These are phyloP conservation scores for Lantana camara DNA, from an alignment of 257 asterid genomes.

Conservation along the genomic window DNA sequence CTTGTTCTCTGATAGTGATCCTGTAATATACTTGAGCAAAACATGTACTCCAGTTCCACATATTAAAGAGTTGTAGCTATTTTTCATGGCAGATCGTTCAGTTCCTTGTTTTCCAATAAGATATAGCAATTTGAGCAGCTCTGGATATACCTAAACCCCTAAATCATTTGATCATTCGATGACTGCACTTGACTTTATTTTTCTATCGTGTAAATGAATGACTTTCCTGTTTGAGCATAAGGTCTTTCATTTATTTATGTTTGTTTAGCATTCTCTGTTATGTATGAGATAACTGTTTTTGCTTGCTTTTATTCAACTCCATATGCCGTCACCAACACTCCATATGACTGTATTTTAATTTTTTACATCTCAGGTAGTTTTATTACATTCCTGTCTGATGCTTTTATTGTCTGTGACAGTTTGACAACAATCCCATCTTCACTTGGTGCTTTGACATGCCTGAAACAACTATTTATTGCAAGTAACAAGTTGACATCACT, in stretches of 20 bases:
- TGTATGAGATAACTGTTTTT: background rate
- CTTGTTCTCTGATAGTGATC: too few species aligned
- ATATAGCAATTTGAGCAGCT: too few species aligned
- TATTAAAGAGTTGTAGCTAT: too few species aligned
- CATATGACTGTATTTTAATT: background rate
- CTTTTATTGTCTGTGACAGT: conserved; percentile 38
- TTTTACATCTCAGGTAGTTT: conserved; percentile 21
- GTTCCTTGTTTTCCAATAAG: too few species aligned
- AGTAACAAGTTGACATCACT: conserved; percentile 62
- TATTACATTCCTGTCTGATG: conserved; percentile 8
- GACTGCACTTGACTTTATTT: too few species aligned
- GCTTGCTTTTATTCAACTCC: background rate
- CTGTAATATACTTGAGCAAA: too few species aligned
- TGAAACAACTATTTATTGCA: conserved; percentile 67
- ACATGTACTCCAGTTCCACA: too few species aligned
- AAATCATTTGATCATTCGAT: too few species aligned
- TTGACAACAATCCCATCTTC: conserved; percentile 66
- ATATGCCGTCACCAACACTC: background rate
- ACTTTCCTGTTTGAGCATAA: background rate
- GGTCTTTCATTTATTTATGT: background rate
- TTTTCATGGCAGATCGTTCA: too few species aligned
- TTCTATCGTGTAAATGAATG: conserved; percentile 3
- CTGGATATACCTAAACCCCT: too few species aligned
- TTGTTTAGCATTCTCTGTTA: background rate
- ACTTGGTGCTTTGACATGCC: conserved; percentile 65